These are phyloP conservation scores for Coniella vitis DNA, from an alignment of 2,329 filamentous ascomycete genomes.

Conservation along the genomic window DNA sequence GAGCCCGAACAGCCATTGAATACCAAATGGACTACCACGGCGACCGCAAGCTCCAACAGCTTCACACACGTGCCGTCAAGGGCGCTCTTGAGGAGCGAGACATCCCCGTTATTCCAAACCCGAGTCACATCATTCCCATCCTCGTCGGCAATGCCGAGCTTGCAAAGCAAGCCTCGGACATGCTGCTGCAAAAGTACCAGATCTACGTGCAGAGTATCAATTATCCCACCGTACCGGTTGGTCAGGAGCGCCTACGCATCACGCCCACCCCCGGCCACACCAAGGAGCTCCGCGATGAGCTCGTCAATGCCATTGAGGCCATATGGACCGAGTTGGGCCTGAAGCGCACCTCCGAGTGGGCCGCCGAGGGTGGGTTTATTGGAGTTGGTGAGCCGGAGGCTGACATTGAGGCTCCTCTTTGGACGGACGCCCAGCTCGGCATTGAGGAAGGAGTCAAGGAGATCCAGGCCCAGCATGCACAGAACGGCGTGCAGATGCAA, in stretches of 20 bases:
- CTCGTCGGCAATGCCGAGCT: constrained; percentile 90
- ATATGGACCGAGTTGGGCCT: constrained; percentile 87
- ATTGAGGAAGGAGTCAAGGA: constrained; percentile 60
- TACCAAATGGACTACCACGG: constrained; percentile 83
- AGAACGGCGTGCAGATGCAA: constrained; percentile 27
- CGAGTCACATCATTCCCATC: constrained; percentile 90
- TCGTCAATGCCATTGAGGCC: constrained; percentile 74
- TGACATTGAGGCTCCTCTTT: constrained; percentile 64
- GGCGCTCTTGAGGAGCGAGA: constrained; percentile 68
- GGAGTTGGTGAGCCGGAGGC: constrained; percentile 73
- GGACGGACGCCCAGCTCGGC: constrained; percentile 84
- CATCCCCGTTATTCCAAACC: constrained; percentile 96
- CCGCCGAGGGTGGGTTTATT: constrained; percentile 83
- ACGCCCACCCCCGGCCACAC: constrained; percentile 92
- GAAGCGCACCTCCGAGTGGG: constrained; percentile 92
- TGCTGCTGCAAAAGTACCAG: constrained; percentile 80
- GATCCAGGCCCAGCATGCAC: constrained; percentile 37
- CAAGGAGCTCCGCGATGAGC: constrained; percentile 75
- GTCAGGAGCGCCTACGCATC: constrained; percentile 93
- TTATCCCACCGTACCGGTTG: constrained; percentile 94
- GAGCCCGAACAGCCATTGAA: constrained; percentile 83
- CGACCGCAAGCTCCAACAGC: constrained; percentile 86
- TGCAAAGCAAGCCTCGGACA: constrained; percentile 85
- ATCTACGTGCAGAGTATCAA: constrained; percentile 99
- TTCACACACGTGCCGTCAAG: constrained; percentile 94